Percentiles rank a stretch among this genome's conserved stretches.
phyloP scores from a whole-genome alignment of 495 filamentous ascomycete genomes.

The Daldinia concentrica region DNA sequence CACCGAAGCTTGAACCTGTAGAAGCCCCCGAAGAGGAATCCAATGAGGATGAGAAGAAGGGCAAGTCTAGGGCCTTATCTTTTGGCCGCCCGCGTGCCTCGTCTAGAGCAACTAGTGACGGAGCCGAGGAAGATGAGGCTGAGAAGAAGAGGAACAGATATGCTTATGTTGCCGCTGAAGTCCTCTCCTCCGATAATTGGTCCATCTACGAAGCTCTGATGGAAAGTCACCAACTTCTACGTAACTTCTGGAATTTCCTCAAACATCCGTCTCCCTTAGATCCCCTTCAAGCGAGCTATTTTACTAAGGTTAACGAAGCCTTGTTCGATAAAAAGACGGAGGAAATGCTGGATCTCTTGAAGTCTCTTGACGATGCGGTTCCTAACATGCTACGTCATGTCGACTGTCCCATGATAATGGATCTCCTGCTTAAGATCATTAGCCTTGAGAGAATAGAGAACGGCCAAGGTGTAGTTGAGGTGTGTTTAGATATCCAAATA shows the following conservation, averaged over 20 bases:
- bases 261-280: constrained; percentile 83
- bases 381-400: constrained; percentile 90
- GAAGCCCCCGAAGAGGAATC: constrained; percentile 69
- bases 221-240: constrained; percentile 78
- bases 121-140: constrained; percentile 67
- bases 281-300: constrained; percentile 93
- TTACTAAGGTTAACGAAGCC: constrained; percentile 98
- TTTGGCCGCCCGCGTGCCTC: constrained; percentile 56
- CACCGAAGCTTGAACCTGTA: constrained; percentile 70
- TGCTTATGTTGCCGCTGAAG: constrained; percentile 89
- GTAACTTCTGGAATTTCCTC: constrained; percentile 90
- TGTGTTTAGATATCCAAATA: constrained; percentile 49
- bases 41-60: constrained; percentile 62
- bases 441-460: constrained; percentile 93
- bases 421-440: constrained; percentile 95
- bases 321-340: constrained; percentile 97
- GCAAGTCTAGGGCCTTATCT: constrained; percentile 59
- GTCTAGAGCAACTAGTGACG: constrained; percentile 51
- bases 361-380: constrained; percentile 80
- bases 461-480: constrained; percentile 93
- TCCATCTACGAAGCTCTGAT: constrained; percentile 92
- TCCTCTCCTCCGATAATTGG: constrained; percentile 96
- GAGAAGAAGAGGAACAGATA: constrained; percentile 92
- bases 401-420: constrained; percentile 99
- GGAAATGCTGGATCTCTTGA: constrained; percentile 91